phyloP scores from a whole-genome alignment of 2,329 filamentous ascomycete species.

The Epichloe typhina region DNA sequence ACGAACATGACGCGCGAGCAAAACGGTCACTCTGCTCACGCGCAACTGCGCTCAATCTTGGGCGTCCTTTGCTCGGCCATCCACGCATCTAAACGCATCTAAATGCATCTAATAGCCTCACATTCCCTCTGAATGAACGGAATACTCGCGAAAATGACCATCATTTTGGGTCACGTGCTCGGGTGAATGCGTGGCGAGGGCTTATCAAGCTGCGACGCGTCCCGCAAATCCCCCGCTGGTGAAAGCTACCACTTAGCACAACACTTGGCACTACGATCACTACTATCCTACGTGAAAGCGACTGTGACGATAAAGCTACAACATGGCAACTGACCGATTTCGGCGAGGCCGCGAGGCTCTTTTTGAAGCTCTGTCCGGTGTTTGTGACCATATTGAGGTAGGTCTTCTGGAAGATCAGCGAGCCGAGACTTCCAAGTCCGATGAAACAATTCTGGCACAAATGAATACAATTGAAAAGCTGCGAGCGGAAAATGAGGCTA shows the following conservation, averaged over 20 bases:
- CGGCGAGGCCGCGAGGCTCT: slow-evolving; percentile 25
- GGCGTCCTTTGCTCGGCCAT: background rate
- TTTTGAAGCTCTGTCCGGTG: slow-evolving; percentile 25
- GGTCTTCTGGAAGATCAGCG: background rate
- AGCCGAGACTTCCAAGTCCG: background rate
- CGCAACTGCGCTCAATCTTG: background rate
- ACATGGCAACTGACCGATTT: slow-evolving; percentile 27
- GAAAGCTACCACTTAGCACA: background rate
- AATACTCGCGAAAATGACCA: background rate
- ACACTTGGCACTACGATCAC: background rate
- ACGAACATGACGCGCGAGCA: background rate
- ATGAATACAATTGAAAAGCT: slow-evolving; percentile 20
- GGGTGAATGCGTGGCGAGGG: background rate
- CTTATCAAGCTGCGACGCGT: background rate
- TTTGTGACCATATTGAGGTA: slow-evolving; percentile 24
- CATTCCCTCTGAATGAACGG: background rate
- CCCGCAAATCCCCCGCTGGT: background rate
- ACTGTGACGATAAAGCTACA: background rate
- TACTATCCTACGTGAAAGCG: background rate
- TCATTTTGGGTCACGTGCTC: background rate
- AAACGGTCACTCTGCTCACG: background rate
- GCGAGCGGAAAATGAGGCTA: slow-evolving; percentile 28
- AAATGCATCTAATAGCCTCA: background rate
- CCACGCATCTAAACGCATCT: background rate
- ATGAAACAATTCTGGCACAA: background rate